Percentiles rank a stretch among this genome's conserved stretches.
Evolutionary conservation across 2,329 filamentous ascomycete genomes (phyloP).

Genomic region (Apiospora arundinis): DNA sequence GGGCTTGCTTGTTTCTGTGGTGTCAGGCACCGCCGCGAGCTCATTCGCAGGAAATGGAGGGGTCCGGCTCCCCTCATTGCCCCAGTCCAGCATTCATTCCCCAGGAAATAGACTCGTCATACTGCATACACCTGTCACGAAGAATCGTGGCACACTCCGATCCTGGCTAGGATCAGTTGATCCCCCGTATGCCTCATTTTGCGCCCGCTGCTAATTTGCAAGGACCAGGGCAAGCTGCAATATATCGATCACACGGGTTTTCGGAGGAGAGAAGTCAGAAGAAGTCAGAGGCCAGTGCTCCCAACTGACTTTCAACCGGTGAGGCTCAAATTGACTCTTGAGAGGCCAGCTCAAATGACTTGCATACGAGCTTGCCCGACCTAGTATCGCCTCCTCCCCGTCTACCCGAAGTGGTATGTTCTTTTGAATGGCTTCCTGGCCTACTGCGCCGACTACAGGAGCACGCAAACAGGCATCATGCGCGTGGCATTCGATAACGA

Average conservation of each 20-base stretch:
- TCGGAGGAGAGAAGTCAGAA: neutral
- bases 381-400: neutral
- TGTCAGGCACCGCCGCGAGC: neutral
- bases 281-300: neutral
- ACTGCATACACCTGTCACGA: neutral
- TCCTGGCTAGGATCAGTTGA: neutral
- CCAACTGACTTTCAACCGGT: neutral
- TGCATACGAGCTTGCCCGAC: slow-evolving; percentile 12
- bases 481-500: neutral
- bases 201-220: neutral
- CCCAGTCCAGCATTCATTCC: neutral
- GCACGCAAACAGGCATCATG: slow-evolving; percentile 5
- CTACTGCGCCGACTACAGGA: neutral
- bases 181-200: neutral
- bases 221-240: neutral
- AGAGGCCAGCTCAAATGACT: slow-evolving; percentile 13
- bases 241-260: neutral
- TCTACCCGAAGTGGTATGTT: neutral
- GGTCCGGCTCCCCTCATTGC: neutral
- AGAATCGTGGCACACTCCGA: neutral
- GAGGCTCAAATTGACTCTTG: slow-evolving; percentile 18
- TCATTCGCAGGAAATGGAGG: slow-evolving; percentile 13
- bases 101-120: slow-evolving; percentile 11
- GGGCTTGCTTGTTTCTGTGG: neutral
- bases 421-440: neutral